These are phyloP conservation scores for Sanghuangporus baumii DNA, from an alignment of 1,284 basidiomycete species.

Conservation along the genomic window DNA sequence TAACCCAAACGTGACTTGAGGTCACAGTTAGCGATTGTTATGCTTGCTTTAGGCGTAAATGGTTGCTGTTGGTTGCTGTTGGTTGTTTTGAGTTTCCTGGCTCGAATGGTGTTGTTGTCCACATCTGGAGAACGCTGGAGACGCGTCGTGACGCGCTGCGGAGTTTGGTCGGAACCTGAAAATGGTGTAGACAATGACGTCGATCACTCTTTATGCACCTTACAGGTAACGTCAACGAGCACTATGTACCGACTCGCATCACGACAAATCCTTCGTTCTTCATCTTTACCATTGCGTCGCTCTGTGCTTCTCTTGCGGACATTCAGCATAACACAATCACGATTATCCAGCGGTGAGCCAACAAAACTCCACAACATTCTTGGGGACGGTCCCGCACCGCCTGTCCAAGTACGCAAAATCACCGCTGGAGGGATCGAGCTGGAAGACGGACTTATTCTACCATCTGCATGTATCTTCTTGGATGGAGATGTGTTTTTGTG, in stretches of 20 bases:
- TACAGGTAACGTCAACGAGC: not conserved
- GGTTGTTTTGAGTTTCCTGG: too few relatives aligned
- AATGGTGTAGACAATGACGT: not conserved
- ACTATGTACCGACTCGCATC: slow-evolving; percentile 4
- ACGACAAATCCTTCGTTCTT: not conserved
- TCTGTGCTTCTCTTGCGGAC: not conserved
- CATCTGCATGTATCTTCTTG: slow-evolving; percentile 76
- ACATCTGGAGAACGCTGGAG: not conserved
- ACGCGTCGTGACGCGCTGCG: not conserved
- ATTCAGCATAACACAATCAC: not conserved
- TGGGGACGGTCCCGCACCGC: slow-evolving; percentile 58
- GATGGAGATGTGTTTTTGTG: slow-evolving; percentile 87
- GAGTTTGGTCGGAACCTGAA: not conserved
- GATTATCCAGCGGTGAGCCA: slow-evolving; percentile 2
- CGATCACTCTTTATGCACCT: not conserved
- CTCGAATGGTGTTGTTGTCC: too few relatives aligned
- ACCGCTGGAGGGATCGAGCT: slow-evolving; percentile 58
- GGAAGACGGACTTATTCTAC: slow-evolving; percentile 70
- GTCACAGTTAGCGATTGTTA: too few relatives aligned
- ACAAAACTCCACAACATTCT: slow-evolving; percentile 61
- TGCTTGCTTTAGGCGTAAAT: too few relatives aligned
- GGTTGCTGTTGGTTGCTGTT: too few relatives aligned
- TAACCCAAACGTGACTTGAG: too few relatives aligned
- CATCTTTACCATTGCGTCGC: not conserved
- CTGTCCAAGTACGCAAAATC: slow-evolving; percentile 66